Percentiles rank a stretch among this genome's conserved stretches.
These are phyloP conservation scores for Pythium sp. DNA, from an alignment of 352 stramenopile genomes.

Conservation along the genomic window DNA sequence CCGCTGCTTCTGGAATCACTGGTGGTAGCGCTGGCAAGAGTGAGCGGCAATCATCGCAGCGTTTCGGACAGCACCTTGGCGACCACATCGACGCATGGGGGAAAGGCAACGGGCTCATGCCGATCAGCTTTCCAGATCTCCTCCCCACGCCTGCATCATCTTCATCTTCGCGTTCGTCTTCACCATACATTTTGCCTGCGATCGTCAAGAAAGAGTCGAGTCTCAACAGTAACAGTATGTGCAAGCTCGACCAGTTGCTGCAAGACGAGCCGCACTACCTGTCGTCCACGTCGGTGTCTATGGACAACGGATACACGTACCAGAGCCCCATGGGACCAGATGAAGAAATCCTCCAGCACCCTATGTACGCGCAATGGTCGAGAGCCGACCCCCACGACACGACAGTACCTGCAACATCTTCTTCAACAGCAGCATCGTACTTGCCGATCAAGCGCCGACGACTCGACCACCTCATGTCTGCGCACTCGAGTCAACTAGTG, in stretches of 20 bases:
- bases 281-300: conserved; percentile 13
- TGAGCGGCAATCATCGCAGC: conserved; percentile 1
- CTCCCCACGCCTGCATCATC: background rate
- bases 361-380: conserved; percentile 24
- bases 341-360: conserved; percentile 41
- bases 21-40: background rate
- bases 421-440: conserved; percentile 7
- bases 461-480: background rate
- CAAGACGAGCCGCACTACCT: conserved; percentile 43
- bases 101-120: background rate
- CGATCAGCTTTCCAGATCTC: conserved; percentile 14
- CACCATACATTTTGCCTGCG: conserved; percentile 14
- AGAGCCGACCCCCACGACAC: conserved; percentile 18
- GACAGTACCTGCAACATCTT: background rate
- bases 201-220: conserved; percentile 10
- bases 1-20: background rate
- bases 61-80: conserved; percentile 6
- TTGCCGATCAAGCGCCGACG: conserved; percentile 17
- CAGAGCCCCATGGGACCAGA: conserved; percentile 47
- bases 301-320: conserved; percentile 41
- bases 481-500: conserved; percentile 14
- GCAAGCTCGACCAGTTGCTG: conserved; percentile 54
- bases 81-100: conserved; percentile 14
- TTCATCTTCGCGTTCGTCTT: conserved; percentile 9
- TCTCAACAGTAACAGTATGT: conserved; percentile 10